A percentile compares a stretch with the other conserved stretches of the same genome.
Evolutionary conservation across 129 eudicot species (phyloP).

Genomic region (Ambrosia trifida): DNA sequence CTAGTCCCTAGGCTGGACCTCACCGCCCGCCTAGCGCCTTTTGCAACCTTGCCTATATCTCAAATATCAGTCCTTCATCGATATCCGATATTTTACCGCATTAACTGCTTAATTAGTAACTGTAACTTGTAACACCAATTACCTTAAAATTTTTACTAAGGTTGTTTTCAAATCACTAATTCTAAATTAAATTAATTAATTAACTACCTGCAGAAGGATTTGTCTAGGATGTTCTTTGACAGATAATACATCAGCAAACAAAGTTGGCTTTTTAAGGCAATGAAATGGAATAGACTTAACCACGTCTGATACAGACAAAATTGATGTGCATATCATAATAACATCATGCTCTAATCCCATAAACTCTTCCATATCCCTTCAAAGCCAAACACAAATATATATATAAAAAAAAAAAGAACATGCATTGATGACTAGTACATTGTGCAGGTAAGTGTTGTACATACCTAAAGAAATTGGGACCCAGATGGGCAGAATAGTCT

Average conservation of each 20-base stretch:
- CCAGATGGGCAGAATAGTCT: conserved; percentile 48
- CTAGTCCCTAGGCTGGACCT: no score
- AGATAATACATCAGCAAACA: conserved; percentile 71
- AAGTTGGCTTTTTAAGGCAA: conserved; percentile 38
- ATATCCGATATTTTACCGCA: no score
- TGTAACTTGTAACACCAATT: not conserved
- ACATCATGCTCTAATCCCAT: conserved; percentile 54
- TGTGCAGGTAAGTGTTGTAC: conserved; percentile 28
- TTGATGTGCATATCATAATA: conserved; percentile 65
- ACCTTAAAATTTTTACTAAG: not conserved
- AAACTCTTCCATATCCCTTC: conserved; percentile 54
- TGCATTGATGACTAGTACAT: conserved; percentile 6
- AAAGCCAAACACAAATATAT: not conserved
- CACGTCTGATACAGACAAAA: conserved; percentile 50
- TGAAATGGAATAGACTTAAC: conserved; percentile 55
- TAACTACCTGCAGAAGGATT: conserved; percentile 49
- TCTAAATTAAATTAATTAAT: not conserved
- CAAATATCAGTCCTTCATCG: no score
- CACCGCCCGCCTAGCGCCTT: no score
- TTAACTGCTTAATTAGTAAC: no score
- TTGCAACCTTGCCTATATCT: no score
- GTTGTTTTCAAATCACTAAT: not conserved
- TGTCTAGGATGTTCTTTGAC: conserved; percentile 70
- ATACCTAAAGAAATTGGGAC: conserved; percentile 50
- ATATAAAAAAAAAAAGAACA: not conserved